Percentiles rank a stretch among this genome's conserved stretches.
phyloP scores from a whole-genome alignment of 495 filamentous ascomycete species.

The Lasiosphaeriaceae sp. region DNA sequence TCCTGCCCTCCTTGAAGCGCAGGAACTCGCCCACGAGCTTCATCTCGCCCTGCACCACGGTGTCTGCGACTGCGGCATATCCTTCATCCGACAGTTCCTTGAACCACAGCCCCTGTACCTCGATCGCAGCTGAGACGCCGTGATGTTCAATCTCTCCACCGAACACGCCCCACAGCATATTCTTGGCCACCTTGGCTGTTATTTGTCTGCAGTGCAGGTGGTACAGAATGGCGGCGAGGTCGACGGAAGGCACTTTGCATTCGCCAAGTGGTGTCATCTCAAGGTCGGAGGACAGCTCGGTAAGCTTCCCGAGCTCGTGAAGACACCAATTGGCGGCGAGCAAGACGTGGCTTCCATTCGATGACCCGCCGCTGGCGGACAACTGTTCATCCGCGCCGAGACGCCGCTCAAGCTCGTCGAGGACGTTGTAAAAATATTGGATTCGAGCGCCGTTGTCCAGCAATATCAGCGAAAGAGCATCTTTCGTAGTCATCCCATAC shows the following conservation, averaged over 20 bases:
- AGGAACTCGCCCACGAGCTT: slow-evolving; percentile 69
- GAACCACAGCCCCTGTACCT: slow-evolving; percentile 62
- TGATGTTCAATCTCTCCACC: slow-evolving; percentile 38
- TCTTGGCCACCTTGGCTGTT: slow-evolving; percentile 73
- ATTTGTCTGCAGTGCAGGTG: slow-evolving; percentile 63
- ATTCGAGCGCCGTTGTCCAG: slow-evolving; percentile 77
- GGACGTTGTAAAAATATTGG: slow-evolving; percentile 77
- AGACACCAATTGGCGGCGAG: slow-evolving; percentile 70
- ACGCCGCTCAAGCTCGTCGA: slow-evolving; percentile 47
- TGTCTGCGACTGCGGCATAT: slow-evolving; percentile 54
- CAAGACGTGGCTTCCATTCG: slow-evolving; percentile 20
- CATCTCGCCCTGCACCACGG: slow-evolving; percentile 45
- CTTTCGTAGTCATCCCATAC: slow-evolving; percentile 72
- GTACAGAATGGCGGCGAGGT: slow-evolving; percentile 64
- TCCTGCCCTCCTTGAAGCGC: slow-evolving; percentile 50
- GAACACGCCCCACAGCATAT: slow-evolving; percentile 60
- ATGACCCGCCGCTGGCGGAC: background rate
- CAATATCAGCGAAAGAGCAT: slow-evolving; percentile 75
- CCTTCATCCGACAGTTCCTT: slow-evolving; percentile 55
- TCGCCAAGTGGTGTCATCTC: slow-evolving; percentile 38
- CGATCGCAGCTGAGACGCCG: slow-evolving; percentile 55
- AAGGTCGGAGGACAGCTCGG: slow-evolving; percentile 32
- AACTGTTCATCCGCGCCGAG: slow-evolving; percentile 32
- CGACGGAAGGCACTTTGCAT: slow-evolving; percentile 49
- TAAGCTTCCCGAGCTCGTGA: slow-evolving; percentile 81